Evolutionary conservation across 192 early-diverging fungal species (phyloP), one percentile per base, ranked within the genome.

Genomic region (Gonapodya sp.): DNA sequence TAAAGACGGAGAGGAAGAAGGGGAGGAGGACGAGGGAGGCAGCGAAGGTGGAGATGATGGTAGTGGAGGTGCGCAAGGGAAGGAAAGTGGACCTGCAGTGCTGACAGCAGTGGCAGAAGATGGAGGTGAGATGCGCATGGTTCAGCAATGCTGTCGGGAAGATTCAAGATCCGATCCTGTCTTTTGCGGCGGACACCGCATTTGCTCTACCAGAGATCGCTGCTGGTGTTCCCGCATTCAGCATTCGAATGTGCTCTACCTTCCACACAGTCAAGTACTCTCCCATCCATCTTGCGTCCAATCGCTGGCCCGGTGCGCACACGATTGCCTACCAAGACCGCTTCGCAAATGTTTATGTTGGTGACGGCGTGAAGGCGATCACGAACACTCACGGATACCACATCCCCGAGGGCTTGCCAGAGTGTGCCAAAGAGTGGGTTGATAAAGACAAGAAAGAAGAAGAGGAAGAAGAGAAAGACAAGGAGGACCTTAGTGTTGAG

Each of bases 301-400:
- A 88, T 24, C 82, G 87, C n/a, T 91, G 90, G 90, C 90, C 89
- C 34, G 90, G 90, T 0, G 89, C 90, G 0, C 81, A 79, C 30
- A 81, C 85, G 31, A 82, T 91, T 14, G 85, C 88, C n/a, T 91
- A 89, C 84, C 86, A 88, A 79, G 90, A 91, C 81, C 90, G 90
- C 79, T 91, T 91, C 82, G 85, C 89, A 2, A 89, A 88, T 80
- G 80, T 91, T 64, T 91, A 91, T 80, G 83, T 91, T n/a, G 90
- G 90, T 8, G 89, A 91, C 78, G 90, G 90, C 0, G 84, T 86
- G 31, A 89, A 90, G 32, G 85, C 86, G 35, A 36, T 84, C 1
- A 78, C 85, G 16, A 83, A 87, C 81, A 79, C 86, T 30, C 34
- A 31, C n/a, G 73, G 80, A 16, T 64, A 73, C 36, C 84, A 85